Conservation (phyloP, 768 basidiomycete species). For the Lyophyllum atratum region DNA sequence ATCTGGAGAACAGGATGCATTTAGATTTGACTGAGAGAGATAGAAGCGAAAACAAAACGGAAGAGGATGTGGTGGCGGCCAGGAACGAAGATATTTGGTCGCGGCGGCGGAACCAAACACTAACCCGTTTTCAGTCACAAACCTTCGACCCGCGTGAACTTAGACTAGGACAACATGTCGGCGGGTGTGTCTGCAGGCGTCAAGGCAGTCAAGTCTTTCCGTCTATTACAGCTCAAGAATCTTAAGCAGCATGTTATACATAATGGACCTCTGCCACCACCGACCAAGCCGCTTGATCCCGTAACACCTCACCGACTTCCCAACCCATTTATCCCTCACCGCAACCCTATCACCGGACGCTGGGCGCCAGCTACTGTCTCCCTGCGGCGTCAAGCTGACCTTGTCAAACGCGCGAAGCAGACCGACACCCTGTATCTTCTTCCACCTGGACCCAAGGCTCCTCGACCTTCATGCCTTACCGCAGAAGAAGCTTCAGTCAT, state of each 20-base stretch:
- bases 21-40: background rate
- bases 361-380: conserved; percentile 77
- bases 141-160: background rate
- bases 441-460: conserved; percentile 66
- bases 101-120: background rate
- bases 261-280: conserved; percentile 40
- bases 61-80: no score
- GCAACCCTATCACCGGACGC: conserved; percentile 58
- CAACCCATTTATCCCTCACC: conserved; percentile 74
- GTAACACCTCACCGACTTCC: conserved; percentile 33
- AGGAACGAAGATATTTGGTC: no score
- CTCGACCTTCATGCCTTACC: conserved; percentile 7
- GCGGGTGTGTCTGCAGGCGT: conserved; percentile 12
- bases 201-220: conserved; percentile 43
- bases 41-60: background rate
- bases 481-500: background rate
- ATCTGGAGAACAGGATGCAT: conserved; percentile 13
- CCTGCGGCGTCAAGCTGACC: conserved; percentile 73
- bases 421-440: conserved; percentile 57
- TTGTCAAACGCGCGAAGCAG: conserved; percentile 70
- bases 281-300: conserved; percentile 12
- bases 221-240: conserved; percentile 38
- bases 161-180: conserved; percentile 7
- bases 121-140: background rate
- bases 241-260: conserved; percentile 37